phyloP scores from a whole-genome alignment of 2,329 filamentous ascomycete species.

The Apiospora arundinis region DNA sequence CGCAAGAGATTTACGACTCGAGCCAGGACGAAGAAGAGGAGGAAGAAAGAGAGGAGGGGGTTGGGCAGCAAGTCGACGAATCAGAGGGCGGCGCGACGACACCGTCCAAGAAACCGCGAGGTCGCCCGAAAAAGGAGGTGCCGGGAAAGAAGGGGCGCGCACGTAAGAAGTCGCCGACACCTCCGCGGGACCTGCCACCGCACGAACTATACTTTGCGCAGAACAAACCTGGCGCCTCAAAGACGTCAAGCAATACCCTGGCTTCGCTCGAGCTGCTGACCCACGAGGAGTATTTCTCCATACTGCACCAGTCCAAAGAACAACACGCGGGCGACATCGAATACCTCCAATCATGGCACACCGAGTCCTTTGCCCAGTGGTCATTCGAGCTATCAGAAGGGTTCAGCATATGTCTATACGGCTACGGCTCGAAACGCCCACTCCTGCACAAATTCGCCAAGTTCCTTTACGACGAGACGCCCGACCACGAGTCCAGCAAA shows the following conservation, averaged over 20 bases:
- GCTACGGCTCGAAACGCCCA: slow-evolving; percentile 85
- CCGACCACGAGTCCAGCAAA: slow-evolving; percentile 51
- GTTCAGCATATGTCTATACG: slow-evolving; percentile 91
- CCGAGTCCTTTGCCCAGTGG: slow-evolving; percentile 89
- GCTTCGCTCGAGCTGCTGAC: slow-evolving; percentile 77
- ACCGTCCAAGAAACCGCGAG: slow-evolving; percentile 57
- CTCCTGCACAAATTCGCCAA: slow-evolving; percentile 79
- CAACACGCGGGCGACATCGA: slow-evolving; percentile 73
- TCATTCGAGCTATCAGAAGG: slow-evolving; percentile 84
- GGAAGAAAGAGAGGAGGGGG: slow-evolving; percentile 37
- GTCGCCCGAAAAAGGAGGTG: slow-evolving; percentile 51
- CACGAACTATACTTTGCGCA: slow-evolving; percentile 95
- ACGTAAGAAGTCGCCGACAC: slow-evolving; percentile 75
- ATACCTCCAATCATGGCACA: slow-evolving; percentile 77
- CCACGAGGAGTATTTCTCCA: slow-evolving; percentile 88
- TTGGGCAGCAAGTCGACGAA: slow-evolving; percentile 27
- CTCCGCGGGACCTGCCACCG: slow-evolving; percentile 80
- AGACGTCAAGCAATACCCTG: slow-evolving; percentile 88
- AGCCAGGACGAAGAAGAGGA: slow-evolving; percentile 51
- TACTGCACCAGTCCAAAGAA: slow-evolving; percentile 69
- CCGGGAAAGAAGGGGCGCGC: slow-evolving; percentile 25
- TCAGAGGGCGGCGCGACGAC: slow-evolving; percentile 40
- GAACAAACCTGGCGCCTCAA: slow-evolving; percentile 79
- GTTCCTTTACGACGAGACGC: slow-evolving; percentile 61
- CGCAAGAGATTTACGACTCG: slow-evolving; percentile 70